These are phyloP conservation scores for Arabidopsis thaliana DNA, from an alignment of 345 rosid species.

Conservation along the genomic window TAIR10.1 NC_003076.8:592501-593000, in stretches of 20 bases:
- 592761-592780: slow-evolving; percentile 78
- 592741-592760: slow-evolving; percentile 70
- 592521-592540: slow-evolving; percentile 67
- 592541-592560: slow-evolving; percentile 79
- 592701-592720: slow-evolving; percentile 80
- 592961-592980: slow-evolving; percentile 70
- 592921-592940: slow-evolving; percentile 63
- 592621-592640: slow-evolving; percentile 79
- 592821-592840: slow-evolving; percentile 63
- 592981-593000: slow-evolving; percentile 64
- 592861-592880: slow-evolving; percentile 73
- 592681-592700: slow-evolving; percentile 71
- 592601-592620: slow-evolving; percentile 56
- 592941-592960: slow-evolving; percentile 83
- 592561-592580: slow-evolving; percentile 80
- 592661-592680: slow-evolving; percentile 74
- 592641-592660: slow-evolving; percentile 46
- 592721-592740: slow-evolving; percentile 69
- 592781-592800: slow-evolving; percentile 69
- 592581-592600: slow-evolving; percentile 71
- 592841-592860: slow-evolving; percentile 66
- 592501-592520: slow-evolving; percentile 80
- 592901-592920: slow-evolving; percentile 67
- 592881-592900: slow-evolving; percentile 81
- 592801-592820: slow-evolving; percentile 62